phyloP scores from a whole-genome alignment of 1,139 yeast species.

The Saccharomyces pastorianus region DNA sequence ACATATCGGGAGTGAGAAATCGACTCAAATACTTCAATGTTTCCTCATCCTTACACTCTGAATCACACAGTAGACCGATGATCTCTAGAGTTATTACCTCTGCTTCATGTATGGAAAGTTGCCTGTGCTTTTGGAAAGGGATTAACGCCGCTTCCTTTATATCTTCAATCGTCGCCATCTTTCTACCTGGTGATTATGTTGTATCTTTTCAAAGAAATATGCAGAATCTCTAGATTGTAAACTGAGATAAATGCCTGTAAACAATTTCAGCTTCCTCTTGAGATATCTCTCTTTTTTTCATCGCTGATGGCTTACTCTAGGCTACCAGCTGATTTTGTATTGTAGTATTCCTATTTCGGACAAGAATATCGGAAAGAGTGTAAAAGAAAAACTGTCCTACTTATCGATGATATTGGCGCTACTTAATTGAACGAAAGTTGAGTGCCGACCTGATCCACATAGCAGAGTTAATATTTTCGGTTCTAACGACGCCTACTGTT shows the following conservation, averaged over 20 bases:
- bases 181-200: neutral
- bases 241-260: neutral
- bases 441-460: neutral
- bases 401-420: neutral
- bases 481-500: neutral
- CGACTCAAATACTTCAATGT: constrained; percentile 59
- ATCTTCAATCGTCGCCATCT: constrained; percentile 9
- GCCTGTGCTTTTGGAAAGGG: constrained; percentile 28
- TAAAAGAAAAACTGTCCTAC: neutral
- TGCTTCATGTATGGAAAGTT: constrained; percentile 49
- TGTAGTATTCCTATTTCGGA: neutral
- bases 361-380: neutral
- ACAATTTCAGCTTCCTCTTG: neutral
- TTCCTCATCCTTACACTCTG: constrained; percentile 41
- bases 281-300: neutral
- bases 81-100: constrained; percentile 45
- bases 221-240: neutral
- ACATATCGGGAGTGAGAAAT: constrained; percentile 61
- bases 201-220: neutral
- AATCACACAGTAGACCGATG: constrained; percentile 52
- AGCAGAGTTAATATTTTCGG: neutral
- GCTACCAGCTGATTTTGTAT: neutral
- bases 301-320: neutral
- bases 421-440: neutral
- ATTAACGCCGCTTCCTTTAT: constrained; percentile 19